Conservation (phyloP, 257 asterid species). For the Lycium barbarum region DNA sequence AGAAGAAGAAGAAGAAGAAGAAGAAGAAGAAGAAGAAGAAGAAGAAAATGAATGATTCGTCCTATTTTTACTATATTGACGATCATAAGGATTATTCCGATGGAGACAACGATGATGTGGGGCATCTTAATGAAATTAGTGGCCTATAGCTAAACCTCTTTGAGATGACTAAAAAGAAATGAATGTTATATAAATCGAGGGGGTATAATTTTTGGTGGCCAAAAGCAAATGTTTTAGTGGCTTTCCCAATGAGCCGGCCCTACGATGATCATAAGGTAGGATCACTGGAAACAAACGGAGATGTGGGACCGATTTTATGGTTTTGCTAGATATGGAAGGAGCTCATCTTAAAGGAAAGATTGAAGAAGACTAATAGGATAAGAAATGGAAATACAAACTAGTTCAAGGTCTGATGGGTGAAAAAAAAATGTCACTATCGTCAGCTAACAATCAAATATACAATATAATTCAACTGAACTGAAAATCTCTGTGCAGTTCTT, state of each 20-base stretch:
- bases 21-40: slow-evolving; percentile 36
- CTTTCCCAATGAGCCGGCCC: too few relatives aligned
- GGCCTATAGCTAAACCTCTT: too few relatives aligned
- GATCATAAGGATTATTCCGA: slow-evolving; percentile 32
- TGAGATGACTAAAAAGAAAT: too few relatives aligned
- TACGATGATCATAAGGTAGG: too few relatives aligned
- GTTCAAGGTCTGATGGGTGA: background rate
- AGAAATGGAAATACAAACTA: background rate
- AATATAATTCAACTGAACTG: background rate
- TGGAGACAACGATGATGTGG: background rate
- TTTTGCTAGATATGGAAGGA: slow-evolving; percentile 74
- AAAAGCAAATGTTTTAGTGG: too few relatives aligned
- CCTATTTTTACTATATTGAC: background rate
- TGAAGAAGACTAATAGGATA: background rate
- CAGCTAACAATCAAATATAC: background rate
- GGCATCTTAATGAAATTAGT: too few relatives aligned
- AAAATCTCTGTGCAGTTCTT: background rate
- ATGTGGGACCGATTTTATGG: slow-evolving; percentile 68
- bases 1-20: background rate
- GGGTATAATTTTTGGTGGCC: too few relatives aligned
- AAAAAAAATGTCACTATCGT: background rate
- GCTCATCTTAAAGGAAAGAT: slow-evolving; percentile 51
- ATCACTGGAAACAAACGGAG: slow-evolving; percentile 57
- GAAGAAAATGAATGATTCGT: background rate
- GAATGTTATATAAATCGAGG: too few relatives aligned